These are phyloP conservation scores for Penicillium samsonianum DNA, from an alignment of 495 filamentous ascomycete species.

Conservation along the genomic window DNA sequence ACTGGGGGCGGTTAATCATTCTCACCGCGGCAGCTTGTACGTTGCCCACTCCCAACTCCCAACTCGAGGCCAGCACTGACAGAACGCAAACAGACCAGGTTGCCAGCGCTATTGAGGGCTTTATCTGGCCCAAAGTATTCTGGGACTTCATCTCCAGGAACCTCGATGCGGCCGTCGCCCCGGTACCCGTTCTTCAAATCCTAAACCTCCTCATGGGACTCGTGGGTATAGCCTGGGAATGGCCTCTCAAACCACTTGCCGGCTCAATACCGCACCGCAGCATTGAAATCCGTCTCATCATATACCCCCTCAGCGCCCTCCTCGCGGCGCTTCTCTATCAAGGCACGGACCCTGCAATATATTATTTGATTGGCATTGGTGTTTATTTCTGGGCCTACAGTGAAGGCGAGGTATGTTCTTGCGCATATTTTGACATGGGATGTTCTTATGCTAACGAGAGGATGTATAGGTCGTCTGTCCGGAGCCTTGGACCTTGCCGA, in stretches of 20 bases:
- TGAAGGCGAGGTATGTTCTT: conserved; percentile 82
- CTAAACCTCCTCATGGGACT: conserved; percentile 93
- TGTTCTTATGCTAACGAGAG: conserved; percentile 17
- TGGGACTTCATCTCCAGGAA: conserved; percentile 96
- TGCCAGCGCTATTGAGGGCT: conserved; percentile 77
- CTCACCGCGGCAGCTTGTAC: conserved; percentile 81
- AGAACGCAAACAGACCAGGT: conserved; percentile 68
- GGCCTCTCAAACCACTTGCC: conserved; percentile 68
- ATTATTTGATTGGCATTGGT: conserved; percentile 82
- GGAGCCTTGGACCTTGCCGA: conserved; percentile 58
- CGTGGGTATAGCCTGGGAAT: conserved; percentile 83
- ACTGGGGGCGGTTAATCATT: conserved; percentile 92
- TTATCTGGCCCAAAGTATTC: conserved; percentile 99
- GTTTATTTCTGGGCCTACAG: conserved; percentile 97
- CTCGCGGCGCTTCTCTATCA: conserved; percentile 82
- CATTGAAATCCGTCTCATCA: conserved; percentile 79
- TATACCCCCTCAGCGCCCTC: conserved; percentile 81
- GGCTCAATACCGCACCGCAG: conserved; percentile 77
- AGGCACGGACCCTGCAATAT: conserved; percentile 86
- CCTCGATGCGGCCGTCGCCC: conserved; percentile 81
- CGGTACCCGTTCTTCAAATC: conserved; percentile 86
- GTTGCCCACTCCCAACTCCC: conserved; percentile 32
- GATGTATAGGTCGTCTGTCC: conserved; percentile 52
- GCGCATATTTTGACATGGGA: neutral
- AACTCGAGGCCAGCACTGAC: neutral